Evolutionary conservation across 805 yeast genomes (phyloP).

Genomic region (Zygosaccharomyces lentus): DNA sequence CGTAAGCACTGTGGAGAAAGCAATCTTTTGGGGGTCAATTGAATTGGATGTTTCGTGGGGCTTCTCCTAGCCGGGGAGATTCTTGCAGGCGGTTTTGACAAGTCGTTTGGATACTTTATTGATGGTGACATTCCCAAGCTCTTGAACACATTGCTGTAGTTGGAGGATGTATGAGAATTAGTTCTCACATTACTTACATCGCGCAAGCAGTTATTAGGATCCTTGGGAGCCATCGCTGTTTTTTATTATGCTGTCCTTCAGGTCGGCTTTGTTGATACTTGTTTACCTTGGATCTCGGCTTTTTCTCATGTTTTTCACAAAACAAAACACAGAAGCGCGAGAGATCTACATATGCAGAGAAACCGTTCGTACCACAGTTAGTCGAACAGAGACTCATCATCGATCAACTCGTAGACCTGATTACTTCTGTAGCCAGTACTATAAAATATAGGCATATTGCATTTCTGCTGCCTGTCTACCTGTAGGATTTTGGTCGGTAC

Average conservation of each 20-base stretch:
- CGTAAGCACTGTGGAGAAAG: conserved; percentile 22
- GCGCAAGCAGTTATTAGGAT: conserved; percentile 6
- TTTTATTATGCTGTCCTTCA: neutral
- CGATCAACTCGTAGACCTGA: conserved; percentile 29
- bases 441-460: conserved; percentile 29
- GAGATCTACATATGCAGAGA: neutral
- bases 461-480: conserved; percentile 27
- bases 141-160: conserved; percentile 21
- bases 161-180: conserved; percentile 4
- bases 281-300: neutral
- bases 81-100: conserved; percentile 26
- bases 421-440: conserved; percentile 25
- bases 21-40: conserved; percentile 33
- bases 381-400: conserved; percentile 30
- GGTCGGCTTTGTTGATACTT: neutral
- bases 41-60: conserved; percentile 16
- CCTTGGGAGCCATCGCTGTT: conserved; percentile 4
- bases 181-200: conserved; percentile 8
- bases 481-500: conserved; percentile 31
- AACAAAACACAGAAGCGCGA: neutral
- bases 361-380: neutral
- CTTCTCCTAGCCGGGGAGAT: conserved; percentile 17
- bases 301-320: neutral
- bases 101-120: conserved; percentile 14
- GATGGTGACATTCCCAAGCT: conserved; percentile 28